Conservation (phyloP, 1,139 yeast genomes). For the Kurtzmaniella quercitrusa region DNA sequence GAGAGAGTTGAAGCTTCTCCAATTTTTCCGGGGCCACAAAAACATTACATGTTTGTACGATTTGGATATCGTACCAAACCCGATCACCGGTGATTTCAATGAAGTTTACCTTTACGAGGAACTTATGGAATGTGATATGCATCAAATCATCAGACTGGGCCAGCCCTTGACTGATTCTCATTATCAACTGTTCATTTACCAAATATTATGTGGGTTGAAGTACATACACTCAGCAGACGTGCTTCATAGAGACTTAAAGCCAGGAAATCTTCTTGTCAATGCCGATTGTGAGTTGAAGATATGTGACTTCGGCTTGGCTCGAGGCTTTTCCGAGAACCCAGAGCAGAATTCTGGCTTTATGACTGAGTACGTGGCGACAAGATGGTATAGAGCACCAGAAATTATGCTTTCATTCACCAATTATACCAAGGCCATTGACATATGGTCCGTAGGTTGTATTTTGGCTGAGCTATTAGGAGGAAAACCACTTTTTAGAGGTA, state of each 20-base stretch:
- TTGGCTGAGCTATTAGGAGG: constrained; percentile 92
- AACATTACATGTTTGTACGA: constrained; percentile 93
- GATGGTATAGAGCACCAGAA: constrained; percentile 99
- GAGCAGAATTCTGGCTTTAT: constrained; percentile 85
- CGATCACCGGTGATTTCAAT: constrained; percentile 65
- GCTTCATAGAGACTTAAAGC: constrained; percentile 88
- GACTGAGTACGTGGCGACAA: constrained; percentile 95
- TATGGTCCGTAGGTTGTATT: constrained; percentile 97
- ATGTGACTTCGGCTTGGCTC: constrained; percentile 94
- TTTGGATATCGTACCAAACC: constrained; percentile 83
- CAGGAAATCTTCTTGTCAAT: constrained; percentile 87
- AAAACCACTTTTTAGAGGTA: constrained; percentile 87
- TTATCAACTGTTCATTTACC: constrained; percentile 88
- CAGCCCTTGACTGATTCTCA: constrained; percentile 95
- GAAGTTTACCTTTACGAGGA: constrained; percentile 92
- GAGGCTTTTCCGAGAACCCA: constrained; percentile 86
- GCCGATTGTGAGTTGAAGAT: constrained; percentile 96
- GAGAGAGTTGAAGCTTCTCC: constrained; percentile 79
- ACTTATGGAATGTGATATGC: constrained; percentile 97
- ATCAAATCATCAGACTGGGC: constrained; percentile 89
- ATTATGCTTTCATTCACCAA: constrained; percentile 91
- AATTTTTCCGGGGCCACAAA: constrained; percentile 89
- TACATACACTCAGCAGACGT: constrained; percentile 91
- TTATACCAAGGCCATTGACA: constrained; percentile 91
- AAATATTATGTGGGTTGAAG: constrained; percentile 87